These are phyloP conservation scores for Coniochaeta sp. DNA, from an alignment of 2,329 filamentous ascomycete species.

Conservation along the genomic window DNA sequence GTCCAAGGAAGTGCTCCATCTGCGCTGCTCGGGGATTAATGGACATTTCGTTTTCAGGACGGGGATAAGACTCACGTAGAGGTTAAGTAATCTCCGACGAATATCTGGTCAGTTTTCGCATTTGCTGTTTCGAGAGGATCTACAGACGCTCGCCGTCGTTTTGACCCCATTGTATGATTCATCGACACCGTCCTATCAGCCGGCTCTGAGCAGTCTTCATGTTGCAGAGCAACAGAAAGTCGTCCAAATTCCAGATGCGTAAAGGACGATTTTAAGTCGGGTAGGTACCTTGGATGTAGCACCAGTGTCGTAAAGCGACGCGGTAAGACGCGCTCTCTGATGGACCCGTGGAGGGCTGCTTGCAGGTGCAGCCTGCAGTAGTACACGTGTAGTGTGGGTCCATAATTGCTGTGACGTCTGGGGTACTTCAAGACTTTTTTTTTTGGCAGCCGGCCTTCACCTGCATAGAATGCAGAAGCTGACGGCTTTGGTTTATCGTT, in stretches of 20 bases:
- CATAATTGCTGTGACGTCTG: background rate
- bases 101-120: constrained; percentile 36
- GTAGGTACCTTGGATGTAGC: background rate
- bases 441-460: background rate
- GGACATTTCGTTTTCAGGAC: constrained; percentile 1
- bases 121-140: constrained; percentile 42
- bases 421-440: background rate
- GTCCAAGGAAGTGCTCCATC: constrained; percentile 14
- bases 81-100: constrained; percentile 39
- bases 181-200: background rate
- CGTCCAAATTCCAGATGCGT: background rate
- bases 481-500: background rate
- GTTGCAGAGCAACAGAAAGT: background rate
- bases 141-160: constrained; percentile 6
- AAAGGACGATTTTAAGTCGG: background rate
- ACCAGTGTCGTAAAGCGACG: background rate
- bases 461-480: background rate
- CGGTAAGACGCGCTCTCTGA: background rate
- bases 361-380: background rate
- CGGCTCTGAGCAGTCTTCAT: background rate
- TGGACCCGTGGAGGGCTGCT: background rate
- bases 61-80: constrained; percentile 29
- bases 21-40: background rate
- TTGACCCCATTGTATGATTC: background rate
- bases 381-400: background rate